These are phyloP conservation scores for Alternaria conjuncta DNA, from an alignment of 2,329 filamentous ascomycete species.

Conservation along the genomic window DNA sequence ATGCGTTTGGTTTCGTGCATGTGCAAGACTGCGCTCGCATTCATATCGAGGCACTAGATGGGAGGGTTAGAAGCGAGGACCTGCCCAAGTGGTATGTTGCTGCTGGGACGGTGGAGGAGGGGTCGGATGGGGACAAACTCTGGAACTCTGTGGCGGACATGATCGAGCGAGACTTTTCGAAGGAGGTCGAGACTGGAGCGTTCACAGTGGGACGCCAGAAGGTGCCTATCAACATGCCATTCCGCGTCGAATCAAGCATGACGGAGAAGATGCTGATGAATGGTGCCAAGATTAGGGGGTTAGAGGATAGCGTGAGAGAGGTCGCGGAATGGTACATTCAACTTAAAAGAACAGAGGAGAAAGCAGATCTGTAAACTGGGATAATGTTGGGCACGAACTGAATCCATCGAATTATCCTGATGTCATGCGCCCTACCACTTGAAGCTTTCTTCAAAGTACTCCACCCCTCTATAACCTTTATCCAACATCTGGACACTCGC, in stretches of 20 bases:
- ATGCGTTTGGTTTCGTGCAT: slow-evolving; percentile 46
- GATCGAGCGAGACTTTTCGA: slow-evolving; percentile 25
- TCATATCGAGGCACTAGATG: slow-evolving; percentile 40
- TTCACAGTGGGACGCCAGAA: slow-evolving; percentile 35
- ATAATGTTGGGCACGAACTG: background rate
- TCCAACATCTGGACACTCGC: slow-evolving; percentile 47
- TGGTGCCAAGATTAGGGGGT: slow-evolving; percentile 22
- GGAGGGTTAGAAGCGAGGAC: slow-evolving; percentile 15
- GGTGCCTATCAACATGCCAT: slow-evolving; percentile 41
- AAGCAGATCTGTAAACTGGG: background rate
- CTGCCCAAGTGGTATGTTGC: slow-evolving; percentile 40
- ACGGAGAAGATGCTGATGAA: slow-evolving; percentile 34
- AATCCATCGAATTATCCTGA: background rate
- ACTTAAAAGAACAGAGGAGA: slow-evolving; percentile 8
- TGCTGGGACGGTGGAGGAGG: slow-evolving; percentile 30
- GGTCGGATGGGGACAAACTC: slow-evolving; percentile 19
- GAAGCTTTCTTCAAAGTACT: slow-evolving; percentile 58
- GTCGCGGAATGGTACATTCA: slow-evolving; percentile 39
- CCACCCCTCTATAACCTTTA: slow-evolving; percentile 37
- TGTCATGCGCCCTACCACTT: slow-evolving; percentile 44
- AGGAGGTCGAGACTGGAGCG: slow-evolving; percentile 21
- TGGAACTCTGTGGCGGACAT: slow-evolving; percentile 33
- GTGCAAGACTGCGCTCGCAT: slow-evolving; percentile 40
- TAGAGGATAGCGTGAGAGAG: slow-evolving; percentile 35
- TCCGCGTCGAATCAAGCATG: slow-evolving; percentile 33